These are phyloP conservation scores for Ordospora colligata DNA, from an alignment of 371 early-diverging fungal genomes.

Conservation along the genomic window DNA sequence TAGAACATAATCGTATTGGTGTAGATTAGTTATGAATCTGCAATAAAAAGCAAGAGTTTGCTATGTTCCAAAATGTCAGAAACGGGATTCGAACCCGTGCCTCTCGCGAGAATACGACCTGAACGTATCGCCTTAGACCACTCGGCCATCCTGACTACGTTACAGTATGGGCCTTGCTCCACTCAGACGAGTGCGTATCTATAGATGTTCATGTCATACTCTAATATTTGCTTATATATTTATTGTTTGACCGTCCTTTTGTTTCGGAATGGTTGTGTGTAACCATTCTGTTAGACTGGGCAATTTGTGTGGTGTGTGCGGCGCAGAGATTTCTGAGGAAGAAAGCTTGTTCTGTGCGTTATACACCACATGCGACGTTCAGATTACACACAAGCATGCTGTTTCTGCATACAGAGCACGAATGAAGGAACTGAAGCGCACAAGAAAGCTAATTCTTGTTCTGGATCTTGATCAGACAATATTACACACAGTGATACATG, in stretches of 20 bases:
- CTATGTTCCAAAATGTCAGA: background rate
- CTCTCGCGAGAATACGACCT: constrained; percentile 56
- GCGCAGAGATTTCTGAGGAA: constrained; percentile 30
- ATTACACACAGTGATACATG: constrained; percentile 75
- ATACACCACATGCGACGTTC: constrained; percentile 42
- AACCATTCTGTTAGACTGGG: constrained; percentile 47
- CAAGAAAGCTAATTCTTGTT: constrained; percentile 75
- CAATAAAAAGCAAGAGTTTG: too few relatives aligned
- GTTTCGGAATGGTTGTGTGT: constrained; percentile 26
- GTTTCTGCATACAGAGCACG: constrained; percentile 30
- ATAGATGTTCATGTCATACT: background rate
- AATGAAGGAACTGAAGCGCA: constrained; percentile 63
- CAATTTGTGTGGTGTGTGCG: constrained; percentile 54
- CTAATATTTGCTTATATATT: background rate
- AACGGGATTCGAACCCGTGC: constrained; percentile 56
- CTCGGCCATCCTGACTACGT: constrained; percentile 58
- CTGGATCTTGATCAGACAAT: constrained; percentile 95
- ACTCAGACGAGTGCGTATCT: background rate
- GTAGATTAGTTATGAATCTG: too few relatives aligned
- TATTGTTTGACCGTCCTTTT: background rate
- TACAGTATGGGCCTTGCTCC: background rate
- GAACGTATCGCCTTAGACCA: constrained; percentile 60
- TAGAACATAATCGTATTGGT: too few relatives aligned
- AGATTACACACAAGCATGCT: constrained; percentile 41
- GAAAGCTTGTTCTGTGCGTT: constrained; percentile 40